Evolutionary conservation across 257 asterid genomes (phyloP).

Genomic region (Schizonepeta tenuifolia): DNA sequence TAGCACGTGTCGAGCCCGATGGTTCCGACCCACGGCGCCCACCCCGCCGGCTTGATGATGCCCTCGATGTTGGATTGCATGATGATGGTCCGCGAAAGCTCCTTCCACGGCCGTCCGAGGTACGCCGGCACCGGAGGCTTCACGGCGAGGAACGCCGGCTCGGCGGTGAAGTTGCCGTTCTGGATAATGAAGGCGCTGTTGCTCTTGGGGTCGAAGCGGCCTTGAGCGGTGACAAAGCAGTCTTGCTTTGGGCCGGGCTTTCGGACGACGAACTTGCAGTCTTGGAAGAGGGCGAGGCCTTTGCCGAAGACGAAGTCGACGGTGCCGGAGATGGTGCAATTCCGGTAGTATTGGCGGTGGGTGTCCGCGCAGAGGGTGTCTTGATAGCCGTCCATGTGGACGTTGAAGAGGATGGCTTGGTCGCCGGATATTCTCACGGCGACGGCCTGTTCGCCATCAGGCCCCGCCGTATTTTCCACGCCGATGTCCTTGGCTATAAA

Average conservation of each 20-base stretch:
- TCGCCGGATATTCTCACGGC: conserved; percentile 64
- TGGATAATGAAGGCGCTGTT: conserved; percentile 46
- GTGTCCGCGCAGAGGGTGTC: conserved; percentile 60
- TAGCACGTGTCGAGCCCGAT: conserved; percentile 38
- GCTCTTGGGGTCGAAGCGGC: conserved; percentile 41
- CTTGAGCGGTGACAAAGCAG: conserved; percentile 66
- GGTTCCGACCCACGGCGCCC: conserved; percentile 48
- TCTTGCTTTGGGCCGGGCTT: conserved; percentile 49
- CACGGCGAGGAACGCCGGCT: conserved; percentile 16
- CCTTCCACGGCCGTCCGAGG: conserved; percentile 68
- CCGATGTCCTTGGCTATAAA: conserved; percentile 56
- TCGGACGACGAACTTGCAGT: conserved; percentile 56
- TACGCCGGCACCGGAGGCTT: conserved; percentile 21
- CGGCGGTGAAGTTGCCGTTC: conserved; percentile 46
- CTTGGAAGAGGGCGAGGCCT: conserved; percentile 54
- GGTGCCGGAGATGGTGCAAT: conserved; percentile 60
- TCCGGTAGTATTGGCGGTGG: conserved; percentile 61
- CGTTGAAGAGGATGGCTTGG: conserved; percentile 48
- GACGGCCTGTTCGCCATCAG: conserved; percentile 56
- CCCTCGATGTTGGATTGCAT: conserved; percentile 40
- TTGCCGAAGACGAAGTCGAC: conserved; percentile 70
- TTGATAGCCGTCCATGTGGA: conserved; percentile 56
- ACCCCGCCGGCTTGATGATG: conserved; percentile 47
- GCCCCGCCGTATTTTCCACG: conserved; percentile 69
- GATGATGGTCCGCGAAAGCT: conserved; percentile 50